phyloP scores from a whole-genome alignment of 1,284 basidiomycete species.

The Rhodotorula sp. region DNA sequence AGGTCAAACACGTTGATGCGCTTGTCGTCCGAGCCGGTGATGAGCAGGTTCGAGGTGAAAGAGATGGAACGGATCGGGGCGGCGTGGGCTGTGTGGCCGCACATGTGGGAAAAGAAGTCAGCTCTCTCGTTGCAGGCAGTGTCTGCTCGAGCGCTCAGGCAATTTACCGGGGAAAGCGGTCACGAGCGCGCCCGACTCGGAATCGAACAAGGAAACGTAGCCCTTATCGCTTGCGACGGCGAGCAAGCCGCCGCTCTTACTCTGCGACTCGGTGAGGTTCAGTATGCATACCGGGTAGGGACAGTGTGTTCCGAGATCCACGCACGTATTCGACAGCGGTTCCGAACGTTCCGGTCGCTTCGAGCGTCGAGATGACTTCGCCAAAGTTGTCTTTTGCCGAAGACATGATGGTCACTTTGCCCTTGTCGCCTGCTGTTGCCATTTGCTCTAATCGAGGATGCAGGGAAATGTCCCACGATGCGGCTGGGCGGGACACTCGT shows the following conservation, averaged over 20 bases:
- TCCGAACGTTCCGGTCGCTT: constrained; percentile 39
- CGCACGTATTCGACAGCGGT: constrained; percentile 38
- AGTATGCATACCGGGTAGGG: neutral
- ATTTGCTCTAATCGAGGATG: constrained; percentile 27
- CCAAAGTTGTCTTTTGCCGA: constrained; percentile 38
- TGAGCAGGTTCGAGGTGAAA: constrained; percentile 43
- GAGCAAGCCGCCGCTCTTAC: constrained; percentile 36
- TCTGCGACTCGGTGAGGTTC: constrained; percentile 13
- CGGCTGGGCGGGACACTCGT: constrained; percentile 10
- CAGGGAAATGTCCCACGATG: constrained; percentile 38
- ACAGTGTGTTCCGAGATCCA: neutral
- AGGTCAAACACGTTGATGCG: constrained; percentile 44
- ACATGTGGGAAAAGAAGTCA: no score
- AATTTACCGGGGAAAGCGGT: constrained; percentile 40
- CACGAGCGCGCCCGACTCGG: constrained; percentile 39
- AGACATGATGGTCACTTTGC: constrained; percentile 33
- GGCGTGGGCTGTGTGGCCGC: constrained; percentile 39
- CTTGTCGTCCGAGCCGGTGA: constrained; percentile 44
- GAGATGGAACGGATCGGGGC: constrained; percentile 42
- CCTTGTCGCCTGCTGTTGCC: constrained; percentile 39
- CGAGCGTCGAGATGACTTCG: constrained; percentile 32
- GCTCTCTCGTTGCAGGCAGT: neutral
- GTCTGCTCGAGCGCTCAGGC: no score
- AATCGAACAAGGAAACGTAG: constrained; percentile 41
- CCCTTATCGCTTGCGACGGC: constrained; percentile 38